Percentiles rank a stretch among this genome's conserved stretches.
These are phyloP conservation scores for Drosera capensis DNA, from an alignment of 148 eudicot species.

Conservation along the genomic window DNA sequence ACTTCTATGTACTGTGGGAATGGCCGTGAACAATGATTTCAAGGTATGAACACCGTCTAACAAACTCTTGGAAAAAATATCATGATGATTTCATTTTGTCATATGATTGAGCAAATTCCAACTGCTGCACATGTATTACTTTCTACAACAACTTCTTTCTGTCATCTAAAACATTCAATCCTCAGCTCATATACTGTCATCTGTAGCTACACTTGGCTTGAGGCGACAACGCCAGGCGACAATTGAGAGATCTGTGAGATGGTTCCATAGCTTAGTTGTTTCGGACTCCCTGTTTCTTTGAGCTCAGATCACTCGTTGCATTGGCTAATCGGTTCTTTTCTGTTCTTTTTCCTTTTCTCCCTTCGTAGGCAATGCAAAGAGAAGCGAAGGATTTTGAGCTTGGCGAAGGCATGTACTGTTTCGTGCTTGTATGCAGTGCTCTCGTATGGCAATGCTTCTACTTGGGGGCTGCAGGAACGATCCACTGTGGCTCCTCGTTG, in stretches of 20 bases:
- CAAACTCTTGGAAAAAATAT: too few species aligned
- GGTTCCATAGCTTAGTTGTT: too few species aligned
- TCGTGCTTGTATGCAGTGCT: slow-evolving; percentile 22
- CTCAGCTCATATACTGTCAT: too few species aligned
- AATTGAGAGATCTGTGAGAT: too few species aligned
- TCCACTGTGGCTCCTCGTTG: slow-evolving; percentile 51
- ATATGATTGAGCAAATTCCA: too few species aligned
- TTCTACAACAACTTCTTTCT: too few species aligned
- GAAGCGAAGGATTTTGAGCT: slow-evolving; percentile 33
- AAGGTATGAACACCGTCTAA: slow-evolving; percentile 18
- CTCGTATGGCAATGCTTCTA: slow-evolving; percentile 54
- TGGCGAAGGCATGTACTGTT: slow-evolving; percentile 26
- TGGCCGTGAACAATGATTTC: slow-evolving; percentile 35
- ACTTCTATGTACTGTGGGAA: slow-evolving; percentile 32
- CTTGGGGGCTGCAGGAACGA: slow-evolving; percentile 51
- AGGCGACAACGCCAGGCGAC: too few species aligned
- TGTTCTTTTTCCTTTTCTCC: not conserved
- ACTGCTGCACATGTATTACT: too few species aligned
- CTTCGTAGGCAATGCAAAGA: slow-evolving; percentile 28
- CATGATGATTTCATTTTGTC: too few species aligned
- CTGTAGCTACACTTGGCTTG: too few species aligned
- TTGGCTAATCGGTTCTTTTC: not conserved
- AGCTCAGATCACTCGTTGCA: too few species aligned
- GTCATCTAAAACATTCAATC: too few species aligned
- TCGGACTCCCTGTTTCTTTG: not conserved